Percentiles rank a stretch among this genome's conserved stretches.
phyloP scores from a whole-genome alignment of 805 yeast species.

The Cyberlindnera saturnus region DNA sequence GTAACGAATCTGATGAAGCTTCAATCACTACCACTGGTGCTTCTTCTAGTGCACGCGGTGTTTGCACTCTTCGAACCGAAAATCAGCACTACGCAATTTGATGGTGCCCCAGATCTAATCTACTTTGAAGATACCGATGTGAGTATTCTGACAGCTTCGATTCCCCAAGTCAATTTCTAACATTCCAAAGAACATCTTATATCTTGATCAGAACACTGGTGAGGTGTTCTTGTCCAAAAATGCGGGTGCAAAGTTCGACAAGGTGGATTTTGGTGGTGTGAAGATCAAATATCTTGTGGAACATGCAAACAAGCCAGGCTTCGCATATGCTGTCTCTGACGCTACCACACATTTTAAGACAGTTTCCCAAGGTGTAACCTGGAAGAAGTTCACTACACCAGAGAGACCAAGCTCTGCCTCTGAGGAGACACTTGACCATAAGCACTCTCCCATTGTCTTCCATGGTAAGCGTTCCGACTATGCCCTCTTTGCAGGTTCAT shows the following conservation, averaged over 20 bases:
- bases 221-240: constrained; percentile 39
- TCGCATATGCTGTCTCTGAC: constrained; percentile 34
- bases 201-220: constrained; percentile 21
- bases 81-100: constrained; percentile 13
- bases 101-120: constrained; percentile 23
- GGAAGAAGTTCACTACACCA: constrained; percentile 32
- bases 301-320: constrained; percentile 32
- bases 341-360: constrained; percentile 33
- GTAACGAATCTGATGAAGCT: too few relatives aligned
- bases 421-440: constrained; percentile 18
- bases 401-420: constrained; percentile 23
- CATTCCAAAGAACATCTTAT: constrained; percentile 9
- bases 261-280: constrained; percentile 34
- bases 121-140: constrained; percentile 29
- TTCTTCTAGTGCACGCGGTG: too few relatives aligned
- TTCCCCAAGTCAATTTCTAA: constrained; percentile 4
- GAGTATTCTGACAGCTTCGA: constrained; percentile 3
- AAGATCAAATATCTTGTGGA: constrained; percentile 24
- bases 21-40: too few relatives aligned
- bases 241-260: constrained; percentile 38
- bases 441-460: constrained; percentile 26
- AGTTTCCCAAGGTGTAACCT: constrained; percentile 34
- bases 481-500: constrained; percentile 32
- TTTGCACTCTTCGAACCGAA: constrained; percentile 23
- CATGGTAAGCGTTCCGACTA: constrained; percentile 33